Evolutionary conservation across 768 basidiomycete genomes (phyloP).

Genomic region (Boletus tomentosulus): DNA sequence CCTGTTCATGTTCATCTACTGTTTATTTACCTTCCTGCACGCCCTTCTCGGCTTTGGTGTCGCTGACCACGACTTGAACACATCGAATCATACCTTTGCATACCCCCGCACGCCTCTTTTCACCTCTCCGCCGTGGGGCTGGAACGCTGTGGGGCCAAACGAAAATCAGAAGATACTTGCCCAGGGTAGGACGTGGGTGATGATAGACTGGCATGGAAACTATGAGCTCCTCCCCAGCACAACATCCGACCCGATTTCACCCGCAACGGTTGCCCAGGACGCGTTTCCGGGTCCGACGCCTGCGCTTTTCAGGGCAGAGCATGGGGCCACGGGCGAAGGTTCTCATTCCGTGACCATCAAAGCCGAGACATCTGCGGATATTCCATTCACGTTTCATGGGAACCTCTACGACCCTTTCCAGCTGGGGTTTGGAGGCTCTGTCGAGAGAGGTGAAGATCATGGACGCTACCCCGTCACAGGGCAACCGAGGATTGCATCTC

Average conservation of each 20-base stretch:
- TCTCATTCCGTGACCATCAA: background rate
- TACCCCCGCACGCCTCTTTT: background rate
- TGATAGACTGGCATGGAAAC: conserved; percentile 19
- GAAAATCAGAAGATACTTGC: background rate
- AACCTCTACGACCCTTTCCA: conserved; percentile 22
- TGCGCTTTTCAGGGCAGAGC: background rate
- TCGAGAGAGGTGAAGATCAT: background rate
- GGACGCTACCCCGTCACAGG: conserved; percentile 8
- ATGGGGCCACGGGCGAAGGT: background rate
- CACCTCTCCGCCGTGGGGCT: background rate
- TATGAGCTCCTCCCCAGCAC: conserved; percentile 15
- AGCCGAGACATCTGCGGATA: background rate
- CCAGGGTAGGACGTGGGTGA: conserved; percentile 2
- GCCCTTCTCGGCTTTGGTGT: conserved; percentile 24
- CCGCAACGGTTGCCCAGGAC: conserved; percentile 16
- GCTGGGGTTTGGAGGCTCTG: conserved; percentile 11
- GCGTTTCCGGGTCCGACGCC: conserved; percentile 23
- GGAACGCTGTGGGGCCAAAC: background rate
- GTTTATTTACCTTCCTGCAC: conserved; percentile 22
- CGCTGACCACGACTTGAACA: background rate
- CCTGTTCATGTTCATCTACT: conserved; percentile 22
- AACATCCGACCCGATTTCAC: background rate
- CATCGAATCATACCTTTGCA: background rate
- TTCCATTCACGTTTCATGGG: conserved; percentile 2
- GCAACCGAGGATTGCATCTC: conserved; percentile 2